Percentiles rank a stretch among this genome's conserved stretches.
Evolutionary conservation across 805 yeast genomes (phyloP).

Genomic region (Dipodascopsis tothii): DNA sequence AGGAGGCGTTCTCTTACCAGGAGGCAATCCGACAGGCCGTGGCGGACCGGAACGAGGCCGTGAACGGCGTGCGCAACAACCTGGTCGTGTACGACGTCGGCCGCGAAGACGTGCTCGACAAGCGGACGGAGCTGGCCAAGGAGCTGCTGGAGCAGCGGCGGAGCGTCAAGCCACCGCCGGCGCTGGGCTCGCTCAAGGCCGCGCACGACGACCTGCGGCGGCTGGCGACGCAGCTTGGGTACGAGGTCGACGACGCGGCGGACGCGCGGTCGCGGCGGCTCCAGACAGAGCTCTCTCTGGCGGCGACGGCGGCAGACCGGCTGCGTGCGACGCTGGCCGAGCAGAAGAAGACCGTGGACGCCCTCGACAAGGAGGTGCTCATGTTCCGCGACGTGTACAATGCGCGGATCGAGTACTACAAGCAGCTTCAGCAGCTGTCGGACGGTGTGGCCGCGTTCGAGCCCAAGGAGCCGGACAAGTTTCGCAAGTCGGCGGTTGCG

Average conservation of each 20-base stretch:
- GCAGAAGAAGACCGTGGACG: slow-evolving; percentile 38
- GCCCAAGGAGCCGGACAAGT: slow-evolving; percentile 24
- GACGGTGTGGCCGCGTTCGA: slow-evolving; percentile 62
- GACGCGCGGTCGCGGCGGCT: slow-evolving; percentile 9
- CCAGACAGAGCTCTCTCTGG: slow-evolving; percentile 10
- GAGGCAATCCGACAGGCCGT: slow-evolving; percentile 33
- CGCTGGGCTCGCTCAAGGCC: slow-evolving; percentile 15
- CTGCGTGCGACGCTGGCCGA: slow-evolving; percentile 23
- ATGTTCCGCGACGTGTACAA: slow-evolving; percentile 62
- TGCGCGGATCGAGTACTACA: slow-evolving; percentile 71
- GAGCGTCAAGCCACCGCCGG: slow-evolving; percentile 12
- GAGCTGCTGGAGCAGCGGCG: slow-evolving; percentile 24
- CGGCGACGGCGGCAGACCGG: slow-evolving; percentile 2
- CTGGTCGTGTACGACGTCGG: slow-evolving; percentile 20
- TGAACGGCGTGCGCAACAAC: slow-evolving; percentile 33
- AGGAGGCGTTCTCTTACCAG: slow-evolving; percentile 40
- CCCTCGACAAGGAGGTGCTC: slow-evolving; percentile 43
- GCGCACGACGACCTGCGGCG: slow-evolving; percentile 14
- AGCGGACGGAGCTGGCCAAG: slow-evolving; percentile 23
- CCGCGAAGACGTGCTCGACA: slow-evolving; percentile 15
- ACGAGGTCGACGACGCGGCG: slow-evolving; percentile 14
- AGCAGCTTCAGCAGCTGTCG: slow-evolving; percentile 76
- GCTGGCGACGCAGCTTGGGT: slow-evolving; percentile 7
- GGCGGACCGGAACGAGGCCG: slow-evolving; percentile 36
- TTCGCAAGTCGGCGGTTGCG: slow-evolving; percentile 22